Conservation (phyloP, 345 rosid species). For the Gossypium bickii region DNA sequence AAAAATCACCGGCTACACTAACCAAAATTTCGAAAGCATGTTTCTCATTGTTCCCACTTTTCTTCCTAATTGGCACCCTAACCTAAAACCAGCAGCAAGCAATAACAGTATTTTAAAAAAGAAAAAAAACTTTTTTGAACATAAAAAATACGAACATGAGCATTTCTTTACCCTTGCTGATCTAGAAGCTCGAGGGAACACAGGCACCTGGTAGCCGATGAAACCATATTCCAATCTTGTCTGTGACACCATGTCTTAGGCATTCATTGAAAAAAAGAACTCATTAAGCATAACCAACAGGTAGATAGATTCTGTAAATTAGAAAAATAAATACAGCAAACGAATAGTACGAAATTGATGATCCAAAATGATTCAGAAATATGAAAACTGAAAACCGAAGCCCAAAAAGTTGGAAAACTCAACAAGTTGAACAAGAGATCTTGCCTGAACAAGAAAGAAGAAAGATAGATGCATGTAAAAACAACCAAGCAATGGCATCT, state of each 20-base stretch:
- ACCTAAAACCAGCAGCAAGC: slow-evolving; percentile 20
- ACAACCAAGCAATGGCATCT: not conserved
- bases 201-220: slow-evolving; percentile 7
- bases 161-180: slow-evolving; percentile 13
- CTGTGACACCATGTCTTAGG: slow-evolving; percentile 10
- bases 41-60: slow-evolving; percentile 1
- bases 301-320: slow-evolving; percentile 12
- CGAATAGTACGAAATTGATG: not conserved
- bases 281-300: slow-evolving; percentile 21
- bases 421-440: not conserved
- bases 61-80: slow-evolving; percentile 25
- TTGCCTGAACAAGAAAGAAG: not conserved
- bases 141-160: not conserved
- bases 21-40: slow-evolving; percentile 34
- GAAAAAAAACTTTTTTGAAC: not conserved
- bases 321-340: not conserved
- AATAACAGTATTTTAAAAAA: not conserved
- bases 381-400: not conserved
- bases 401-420: too few relatives aligned
- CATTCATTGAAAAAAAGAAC: slow-evolving; percentile 12
- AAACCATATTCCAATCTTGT: slow-evolving; percentile 12
- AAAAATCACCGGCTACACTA: slow-evolving; percentile 27
- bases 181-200: slow-evolving; percentile 14
- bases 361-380: not conserved
- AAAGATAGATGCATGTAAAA: not conserved